Evolutionary conservation across 1,284 basidiomycete species (phyloP), one percentile per base, ranked within the genome.

Genomic region (Cutaneotrichosporon cavernicola): DNA sequence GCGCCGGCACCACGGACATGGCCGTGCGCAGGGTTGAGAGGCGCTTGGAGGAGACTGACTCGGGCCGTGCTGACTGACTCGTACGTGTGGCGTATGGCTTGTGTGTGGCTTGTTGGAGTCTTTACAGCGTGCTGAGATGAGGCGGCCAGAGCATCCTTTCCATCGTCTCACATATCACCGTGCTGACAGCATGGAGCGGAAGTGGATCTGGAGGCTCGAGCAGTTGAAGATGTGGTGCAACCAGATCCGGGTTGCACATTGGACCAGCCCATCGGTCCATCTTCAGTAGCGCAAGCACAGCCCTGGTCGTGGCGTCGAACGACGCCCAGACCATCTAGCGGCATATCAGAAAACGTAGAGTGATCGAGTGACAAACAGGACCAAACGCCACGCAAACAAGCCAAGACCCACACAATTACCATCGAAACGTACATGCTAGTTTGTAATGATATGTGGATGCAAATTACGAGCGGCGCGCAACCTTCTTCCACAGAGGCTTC

Each of bases 401-500:
- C 50, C 47, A 10, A 26, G 22, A 30, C 22, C 22, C 21, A 31
- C 14, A 13, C 51, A 30, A 5, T 53, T 13, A 26, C 51, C 18
- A 34, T 53, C 31, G 51, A 16, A 53, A 16, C 22, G 51, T 53
- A 53, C 51, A 53, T 53, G 51, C 51, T 32, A 53, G 55, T 21
- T 56, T 30, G 38, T 46, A 21, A 57, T 43, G n/a, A 43, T n/a
- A 58, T 34, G 32, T 26, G 32, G 32, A 30, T 53, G 30, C 16
- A 30, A 47, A 32, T 34, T 58, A 60, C 50, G 34, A 34, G 16
- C 52, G 36, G 50, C 26, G 26, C 2, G 51, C 40, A n/a, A 61
- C 52, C 62, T 65, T 66, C 63, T 69, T 66, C 63, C 67, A 68
- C 38, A 73, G 46, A 9, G 62, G 56, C 6, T 52, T 64, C 59